Evolutionary conservation across 129 eudicot genomes (phyloP).

Genomic region (Lactuca sativa): DNA sequence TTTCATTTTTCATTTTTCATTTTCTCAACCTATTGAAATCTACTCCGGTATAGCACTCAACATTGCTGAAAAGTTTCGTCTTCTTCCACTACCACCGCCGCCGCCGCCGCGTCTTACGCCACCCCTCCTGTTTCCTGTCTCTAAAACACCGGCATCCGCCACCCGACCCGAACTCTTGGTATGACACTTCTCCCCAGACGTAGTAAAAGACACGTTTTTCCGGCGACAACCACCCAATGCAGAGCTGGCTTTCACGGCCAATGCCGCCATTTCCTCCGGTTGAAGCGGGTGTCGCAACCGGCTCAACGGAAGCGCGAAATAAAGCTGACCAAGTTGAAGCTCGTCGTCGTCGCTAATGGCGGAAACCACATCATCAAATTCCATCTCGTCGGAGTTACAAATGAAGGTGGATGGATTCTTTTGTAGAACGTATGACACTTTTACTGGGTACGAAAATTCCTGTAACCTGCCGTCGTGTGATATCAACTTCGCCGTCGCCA

Average conservation of each 20-base stretch:
- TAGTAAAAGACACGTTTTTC: slow-evolving; percentile 33
- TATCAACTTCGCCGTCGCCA: slow-evolving; percentile 66
- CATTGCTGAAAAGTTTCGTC: slow-evolving; percentile 42
- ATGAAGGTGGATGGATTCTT: slow-evolving; percentile 64
- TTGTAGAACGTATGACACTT: slow-evolving; percentile 60
- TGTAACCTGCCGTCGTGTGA: slow-evolving; percentile 71
- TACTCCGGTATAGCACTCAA: slow-evolving; percentile 83
- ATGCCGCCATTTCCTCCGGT: slow-evolving; percentile 96
- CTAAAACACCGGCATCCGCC: slow-evolving; percentile 41
- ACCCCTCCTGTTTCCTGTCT: slow-evolving; percentile 21
- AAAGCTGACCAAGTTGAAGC: slow-evolving; percentile 74
- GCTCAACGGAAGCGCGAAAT: slow-evolving; percentile 73
- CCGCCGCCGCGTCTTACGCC: slow-evolving; percentile 11
- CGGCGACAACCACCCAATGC: slow-evolving; percentile 73
- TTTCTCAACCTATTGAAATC: neutral
- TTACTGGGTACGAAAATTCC: slow-evolving; percentile 76
- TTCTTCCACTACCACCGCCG: slow-evolving; percentile 42
- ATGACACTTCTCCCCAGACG: slow-evolving; percentile 33
- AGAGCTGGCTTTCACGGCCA: slow-evolving; percentile 90
- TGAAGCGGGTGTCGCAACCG: slow-evolving; percentile 51
- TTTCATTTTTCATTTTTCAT: neutral
- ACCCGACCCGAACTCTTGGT: slow-evolving; percentile 38
- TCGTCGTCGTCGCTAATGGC: slow-evolving; percentile 62
- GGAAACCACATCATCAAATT: slow-evolving; percentile 68
- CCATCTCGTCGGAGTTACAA: slow-evolving; percentile 96